Evolutionary conservation across 1,284 basidiomycete species (phyloP).

Genomic region (Agaricales sp.): DNA sequence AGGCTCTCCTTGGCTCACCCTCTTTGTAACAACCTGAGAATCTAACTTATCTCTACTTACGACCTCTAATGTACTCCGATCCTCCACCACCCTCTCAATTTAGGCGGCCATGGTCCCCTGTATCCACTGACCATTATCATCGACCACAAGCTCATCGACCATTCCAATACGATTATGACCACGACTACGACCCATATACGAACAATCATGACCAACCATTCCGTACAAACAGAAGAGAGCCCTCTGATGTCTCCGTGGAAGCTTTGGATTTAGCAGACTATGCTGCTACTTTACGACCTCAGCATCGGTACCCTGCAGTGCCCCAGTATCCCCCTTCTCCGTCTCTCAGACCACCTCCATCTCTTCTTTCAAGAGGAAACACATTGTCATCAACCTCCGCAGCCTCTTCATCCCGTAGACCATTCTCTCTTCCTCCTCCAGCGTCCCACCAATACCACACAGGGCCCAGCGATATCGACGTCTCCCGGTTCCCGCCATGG

Average conservation of each 20-base stretch:
- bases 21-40: too few species aligned
- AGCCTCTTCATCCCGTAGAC: conserved; percentile 23
- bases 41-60: too few species aligned
- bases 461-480: not conserved
- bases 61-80: not conserved
- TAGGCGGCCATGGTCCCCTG: conserved; percentile 6
- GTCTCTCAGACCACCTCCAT: conserved; percentile 29
- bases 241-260: conserved; percentile 56
- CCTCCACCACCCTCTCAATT: conserved; percentile 2
- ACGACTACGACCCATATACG: not conserved
- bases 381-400: conserved; percentile 29
- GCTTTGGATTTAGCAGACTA: conserved; percentile 65
- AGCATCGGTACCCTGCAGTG: conserved; percentile 16
- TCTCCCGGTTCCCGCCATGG: not conserved
- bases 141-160: not conserved
- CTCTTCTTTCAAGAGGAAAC: conserved; percentile 34
- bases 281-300: conserved; percentile 34
- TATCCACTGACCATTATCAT: conserved; percentile 18
- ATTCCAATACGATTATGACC: not conserved
- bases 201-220: not conserved
- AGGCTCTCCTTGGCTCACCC: too few species aligned
- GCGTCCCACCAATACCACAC: conserved; percentile 8
- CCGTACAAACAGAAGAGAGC: conserved; percentile 24
- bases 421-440: conserved; percentile 38
- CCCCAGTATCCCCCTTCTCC: conserved; percentile 28